phyloP scores from a whole-genome alignment of 768 basidiomycete genomes.

The Mycena latifolia region DNA sequence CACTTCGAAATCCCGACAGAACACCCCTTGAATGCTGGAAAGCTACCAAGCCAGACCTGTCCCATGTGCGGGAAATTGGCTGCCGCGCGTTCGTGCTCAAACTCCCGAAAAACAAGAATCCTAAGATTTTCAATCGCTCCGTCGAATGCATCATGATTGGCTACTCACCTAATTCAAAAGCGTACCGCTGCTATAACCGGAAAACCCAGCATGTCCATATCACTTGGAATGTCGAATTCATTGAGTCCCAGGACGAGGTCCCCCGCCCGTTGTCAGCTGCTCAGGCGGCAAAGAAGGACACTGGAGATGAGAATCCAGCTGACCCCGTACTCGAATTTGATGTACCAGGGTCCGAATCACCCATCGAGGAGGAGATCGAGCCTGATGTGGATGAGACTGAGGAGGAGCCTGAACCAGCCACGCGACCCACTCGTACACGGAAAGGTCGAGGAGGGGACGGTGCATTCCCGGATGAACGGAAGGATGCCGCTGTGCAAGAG shows the following conservation, averaged over 20 bases:
- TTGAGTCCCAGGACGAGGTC: too few relatives aligned
- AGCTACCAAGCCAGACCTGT: not conserved
- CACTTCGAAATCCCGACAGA: not conserved
- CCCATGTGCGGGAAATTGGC: slow-evolving; percentile 11
- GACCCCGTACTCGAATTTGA: too few relatives aligned
- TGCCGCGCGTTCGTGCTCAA: not conserved
- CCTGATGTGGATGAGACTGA: not conserved
- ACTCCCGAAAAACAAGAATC: slow-evolving; percentile 15
- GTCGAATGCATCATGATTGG: slow-evolving; percentile 11
- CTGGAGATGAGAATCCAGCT: too few relatives aligned
- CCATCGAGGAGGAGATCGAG: too few relatives aligned
- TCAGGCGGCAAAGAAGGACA: too few relatives aligned
- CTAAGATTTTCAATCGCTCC: slow-evolving; percentile 8
- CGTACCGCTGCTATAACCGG: slow-evolving; percentile 6
- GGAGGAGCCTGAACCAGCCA: not conserved
- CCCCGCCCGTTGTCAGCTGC: too few relatives aligned
- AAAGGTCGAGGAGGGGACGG: not conserved
- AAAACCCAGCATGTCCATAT: not conserved
- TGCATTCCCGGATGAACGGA: not conserved
- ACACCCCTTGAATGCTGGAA: not conserved
- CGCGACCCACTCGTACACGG: not conserved
- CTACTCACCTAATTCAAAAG: not conserved
- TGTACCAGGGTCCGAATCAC: too few relatives aligned
- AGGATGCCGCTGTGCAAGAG: slow-evolving; percentile 18
- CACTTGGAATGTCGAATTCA: too few relatives aligned